Conservation (phyloP, 768 basidiomycete genomes). For the Lentinula detonsa region DNA sequence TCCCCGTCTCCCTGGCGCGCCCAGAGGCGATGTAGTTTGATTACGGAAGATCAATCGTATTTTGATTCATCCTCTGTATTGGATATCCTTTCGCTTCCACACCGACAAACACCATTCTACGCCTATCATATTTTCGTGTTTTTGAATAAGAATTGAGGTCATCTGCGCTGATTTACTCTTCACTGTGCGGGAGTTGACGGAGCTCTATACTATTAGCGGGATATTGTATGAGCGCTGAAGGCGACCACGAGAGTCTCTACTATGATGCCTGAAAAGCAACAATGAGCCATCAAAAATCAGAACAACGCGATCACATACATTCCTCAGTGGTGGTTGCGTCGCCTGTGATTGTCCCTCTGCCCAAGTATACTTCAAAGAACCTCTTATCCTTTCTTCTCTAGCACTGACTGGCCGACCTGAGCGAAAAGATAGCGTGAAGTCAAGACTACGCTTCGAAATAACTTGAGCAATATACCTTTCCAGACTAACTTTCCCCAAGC, state of each 20-base stretch:
- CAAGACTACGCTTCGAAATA: background rate
- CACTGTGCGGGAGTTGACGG: too few relatives aligned
- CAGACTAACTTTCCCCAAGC: constrained; percentile 79
- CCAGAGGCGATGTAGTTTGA: constrained; percentile 24
- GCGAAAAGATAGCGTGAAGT: background rate
- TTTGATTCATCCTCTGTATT: too few relatives aligned
- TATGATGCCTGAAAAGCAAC: background rate
- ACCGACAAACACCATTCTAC: background rate
- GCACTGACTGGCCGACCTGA: constrained; percentile 52
- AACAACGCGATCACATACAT: background rate
- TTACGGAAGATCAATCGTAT: background rate
- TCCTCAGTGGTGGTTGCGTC: background rate
- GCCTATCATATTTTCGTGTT: background rate
- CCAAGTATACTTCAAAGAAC: constrained; percentile 75
- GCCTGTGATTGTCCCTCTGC: constrained; percentile 43
- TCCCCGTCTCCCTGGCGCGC: constrained; percentile 64
- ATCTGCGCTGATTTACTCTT: too few relatives aligned
- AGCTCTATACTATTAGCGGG: too few relatives aligned
- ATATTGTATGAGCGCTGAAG: background rate
- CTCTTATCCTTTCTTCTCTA: constrained; percentile 58
- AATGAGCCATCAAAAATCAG: background rate
- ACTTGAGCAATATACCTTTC: constrained; percentile 50
- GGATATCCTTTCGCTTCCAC: too few relatives aligned
- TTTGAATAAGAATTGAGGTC: too few relatives aligned
- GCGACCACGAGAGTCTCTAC: background rate